Evolutionary conservation across 768 basidiomycete genomes (phyloP).

Genomic region (Hericium alpestre): DNA sequence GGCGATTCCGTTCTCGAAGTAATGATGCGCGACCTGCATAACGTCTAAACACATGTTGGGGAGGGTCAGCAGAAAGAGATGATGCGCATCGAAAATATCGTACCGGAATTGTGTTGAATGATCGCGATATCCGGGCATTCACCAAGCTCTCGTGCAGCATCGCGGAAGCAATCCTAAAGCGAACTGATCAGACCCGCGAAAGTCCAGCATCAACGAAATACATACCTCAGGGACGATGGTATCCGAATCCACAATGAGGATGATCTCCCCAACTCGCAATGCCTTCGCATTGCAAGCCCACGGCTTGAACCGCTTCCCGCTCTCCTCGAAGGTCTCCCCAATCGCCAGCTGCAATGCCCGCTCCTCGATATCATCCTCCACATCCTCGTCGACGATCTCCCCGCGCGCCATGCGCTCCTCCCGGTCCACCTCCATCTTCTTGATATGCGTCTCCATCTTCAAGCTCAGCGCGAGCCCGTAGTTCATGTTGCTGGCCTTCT

Average conservation of each 20-base stretch:
- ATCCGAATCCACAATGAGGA: conserved; percentile 77
- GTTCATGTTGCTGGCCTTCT: conserved; percentile 92
- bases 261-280: conserved; percentile 67
- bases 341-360: conserved; percentile 62
- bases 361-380: conserved; percentile 54
- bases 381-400: conserved; percentile 24
- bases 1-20: conserved; percentile 85
- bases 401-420: conserved; percentile 23
- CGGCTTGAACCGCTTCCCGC: conserved; percentile 49
- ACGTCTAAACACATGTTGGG: conserved; percentile 41
- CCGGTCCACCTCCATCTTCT: conserved; percentile 32
- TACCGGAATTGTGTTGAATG: conserved; percentile 82
- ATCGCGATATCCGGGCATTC: conserved; percentile 79
- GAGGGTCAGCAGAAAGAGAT: not conserved
- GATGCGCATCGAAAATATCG: not conserved
- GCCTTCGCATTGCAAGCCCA: conserved; percentile 71
- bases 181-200: not conserved
- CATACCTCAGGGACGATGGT: conserved; percentile 64
- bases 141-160: conserved; percentile 77
- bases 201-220: not conserved
- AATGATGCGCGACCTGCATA: conserved; percentile 83
- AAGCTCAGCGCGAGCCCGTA: conserved; percentile 64
- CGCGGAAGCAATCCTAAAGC: conserved; percentile 73
- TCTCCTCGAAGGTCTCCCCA: conserved; percentile 59
- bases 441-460: conserved; percentile 42